Base-by-base conservation (phyloP, 495 filamentous ascomycete genomes). In the Barbatosphaeria neglecta region DNA sequence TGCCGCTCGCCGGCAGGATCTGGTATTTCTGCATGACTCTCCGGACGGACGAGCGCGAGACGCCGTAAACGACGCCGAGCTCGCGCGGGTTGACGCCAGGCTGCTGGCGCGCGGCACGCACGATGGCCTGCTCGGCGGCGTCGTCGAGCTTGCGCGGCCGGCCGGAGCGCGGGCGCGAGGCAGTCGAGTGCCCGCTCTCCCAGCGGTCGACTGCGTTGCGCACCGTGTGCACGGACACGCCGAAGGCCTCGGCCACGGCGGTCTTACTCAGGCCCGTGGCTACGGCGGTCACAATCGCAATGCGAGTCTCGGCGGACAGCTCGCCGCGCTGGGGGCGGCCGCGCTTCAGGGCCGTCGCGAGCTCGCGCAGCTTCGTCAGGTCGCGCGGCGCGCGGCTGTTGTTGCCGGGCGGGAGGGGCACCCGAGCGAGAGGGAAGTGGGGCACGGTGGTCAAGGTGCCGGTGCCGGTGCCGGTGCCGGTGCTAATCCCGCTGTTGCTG, bases 131-230 rank as follows among this genome's bases (percentile, higher is more conserved):
- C 39, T 41, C 39, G 22, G 20, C 39, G 20, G 19, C 39, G 10
- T 22, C 22, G 39, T 24, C 17, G 19, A 41, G 39, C 39, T 41
- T 41, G 19, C 39, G 39, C 22, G 39, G 39, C 1, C 39, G 39
- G 20, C 39, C 39, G 10, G 39, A 23, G 39, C 39, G 39, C 22
- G 39, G 39, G 2, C 22, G 20, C 20, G 20, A 23, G 20, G 22
- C 39, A 10, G 20, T 41, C 10, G 39, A 41, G 20, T 22, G 20
- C 3, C 20, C 5, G 20, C 13, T 13, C 39, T 41, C 39, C 39
- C 39, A 41, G 20, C 39, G 39, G 39, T 41, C 39, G 22, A 41
- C 39, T 19, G 39, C 39, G 39, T 41, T 41, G 39, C 39, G 39
- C 39, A 41, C 39, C 39, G 39, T 41, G 39, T 41, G 39, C 39